phyloP scores from a whole-genome alignment of 495 filamentous ascomycete species.

The Trichocladium antarcticum region DNA sequence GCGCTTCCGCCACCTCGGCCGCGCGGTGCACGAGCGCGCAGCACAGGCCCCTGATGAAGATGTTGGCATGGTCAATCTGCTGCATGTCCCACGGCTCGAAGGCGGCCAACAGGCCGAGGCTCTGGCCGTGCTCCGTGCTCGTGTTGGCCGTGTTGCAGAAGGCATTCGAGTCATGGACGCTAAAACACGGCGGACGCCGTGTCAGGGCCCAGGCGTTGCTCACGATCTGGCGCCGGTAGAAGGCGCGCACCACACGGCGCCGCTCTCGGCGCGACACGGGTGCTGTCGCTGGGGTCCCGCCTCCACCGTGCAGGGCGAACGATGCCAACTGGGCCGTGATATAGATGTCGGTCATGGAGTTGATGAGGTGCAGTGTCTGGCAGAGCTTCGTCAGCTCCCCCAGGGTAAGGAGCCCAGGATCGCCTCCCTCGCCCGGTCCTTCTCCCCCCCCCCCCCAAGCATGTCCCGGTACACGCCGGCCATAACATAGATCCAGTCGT shows the following conservation, averaged over 20 bases:
- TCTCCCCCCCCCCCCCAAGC: background rate
- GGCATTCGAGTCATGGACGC: background rate
- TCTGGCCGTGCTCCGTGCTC: background rate
- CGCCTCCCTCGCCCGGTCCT: background rate
- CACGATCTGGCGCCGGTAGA: constrained; percentile 5
- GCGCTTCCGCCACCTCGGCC: too few relatives aligned
- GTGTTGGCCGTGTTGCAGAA: background rate
- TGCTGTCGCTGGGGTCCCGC: background rate
- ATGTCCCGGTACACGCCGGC: constrained; percentile 1
- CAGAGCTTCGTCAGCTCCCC: constrained; percentile 1
- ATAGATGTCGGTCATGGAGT: background rate
- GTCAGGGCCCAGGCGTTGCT: constrained; percentile 3
- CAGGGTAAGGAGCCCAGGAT: background rate
- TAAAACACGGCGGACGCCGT: background rate
- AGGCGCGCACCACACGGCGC: constrained; percentile 1
- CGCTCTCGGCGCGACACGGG: background rate
- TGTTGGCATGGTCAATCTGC: constrained; percentile 1
- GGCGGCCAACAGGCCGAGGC: background rate
- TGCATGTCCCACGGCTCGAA: constrained; percentile 2
- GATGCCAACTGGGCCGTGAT: background rate
- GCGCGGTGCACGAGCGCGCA: background rate
- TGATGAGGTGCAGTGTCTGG: background rate
- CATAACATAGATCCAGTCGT: constrained; percentile 1
- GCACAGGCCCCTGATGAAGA: background rate
- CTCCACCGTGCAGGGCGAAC: too few relatives aligned